These are phyloP conservation scores for Cyberlindnera euphorbiae DNA, from an alignment of 805 yeast genomes.

Conservation along the genomic window DNA sequence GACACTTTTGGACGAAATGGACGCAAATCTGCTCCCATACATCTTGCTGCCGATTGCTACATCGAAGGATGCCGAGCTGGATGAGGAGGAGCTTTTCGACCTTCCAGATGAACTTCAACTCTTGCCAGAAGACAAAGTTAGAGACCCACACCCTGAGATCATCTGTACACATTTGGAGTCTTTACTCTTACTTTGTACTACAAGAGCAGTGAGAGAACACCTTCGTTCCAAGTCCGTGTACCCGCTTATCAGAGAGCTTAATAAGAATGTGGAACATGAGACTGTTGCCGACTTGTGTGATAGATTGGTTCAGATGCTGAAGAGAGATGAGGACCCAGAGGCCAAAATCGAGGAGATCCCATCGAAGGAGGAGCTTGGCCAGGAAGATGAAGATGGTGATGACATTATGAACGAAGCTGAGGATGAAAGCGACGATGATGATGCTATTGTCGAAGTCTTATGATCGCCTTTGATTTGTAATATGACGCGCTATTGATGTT, in stretches of 20 bases:
- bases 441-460: constrained; percentile 16
- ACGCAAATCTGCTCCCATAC: constrained; percentile 74
- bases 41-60: constrained; percentile 76
- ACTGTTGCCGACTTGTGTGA: constrained; percentile 68
- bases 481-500: too few species aligned
- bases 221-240: constrained; percentile 81
- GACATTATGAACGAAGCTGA: constrained; percentile 20
- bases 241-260: constrained; percentile 81
- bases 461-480: too few species aligned
- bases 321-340: constrained; percentile 76
- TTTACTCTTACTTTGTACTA: constrained; percentile 72
- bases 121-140: constrained; percentile 64
- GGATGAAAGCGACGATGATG: constrained; percentile 19
- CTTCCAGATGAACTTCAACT: constrained; percentile 87
- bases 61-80: constrained; percentile 62
- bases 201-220: constrained; percentile 65
- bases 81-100: constrained; percentile 80
- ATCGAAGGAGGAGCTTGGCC: constrained; percentile 43
- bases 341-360: constrained; percentile 42
- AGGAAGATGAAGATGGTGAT: constrained; percentile 35
- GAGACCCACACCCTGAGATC: constrained; percentile 69
- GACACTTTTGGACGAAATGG: constrained; percentile 50
- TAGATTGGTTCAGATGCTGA: constrained; percentile 80
- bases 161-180: constrained; percentile 74
- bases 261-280: constrained; percentile 47